Evolutionary conservation across 2,329 filamentous ascomycete species (phyloP).

Genomic region (Tricladium varicosporioides): DNA sequence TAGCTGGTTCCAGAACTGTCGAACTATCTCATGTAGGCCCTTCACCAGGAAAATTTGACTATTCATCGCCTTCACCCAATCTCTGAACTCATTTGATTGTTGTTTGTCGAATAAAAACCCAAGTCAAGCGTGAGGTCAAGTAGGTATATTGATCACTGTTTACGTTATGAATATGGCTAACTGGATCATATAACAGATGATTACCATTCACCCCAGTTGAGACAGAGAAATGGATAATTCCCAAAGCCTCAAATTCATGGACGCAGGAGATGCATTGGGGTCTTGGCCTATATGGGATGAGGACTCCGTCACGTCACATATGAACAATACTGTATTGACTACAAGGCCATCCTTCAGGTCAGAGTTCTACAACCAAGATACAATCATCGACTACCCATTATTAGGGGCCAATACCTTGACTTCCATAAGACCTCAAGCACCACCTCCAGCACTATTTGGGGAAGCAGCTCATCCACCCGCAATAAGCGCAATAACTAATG

Average conservation of each 20-base stretch:
- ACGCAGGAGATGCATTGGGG: not conserved
- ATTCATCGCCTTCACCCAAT: not conserved
- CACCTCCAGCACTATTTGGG: not conserved
- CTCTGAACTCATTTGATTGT: not conserved
- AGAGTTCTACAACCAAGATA: not conserved
- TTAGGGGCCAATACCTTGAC: not conserved
- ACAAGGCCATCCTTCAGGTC: not conserved
- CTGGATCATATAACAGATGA: not conserved
- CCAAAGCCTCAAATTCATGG: not conserved
- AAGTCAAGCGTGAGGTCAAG: not conserved
- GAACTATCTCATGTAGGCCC: not conserved
- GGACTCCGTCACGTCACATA: not conserved
- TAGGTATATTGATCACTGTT: not conserved
- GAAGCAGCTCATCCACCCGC: not conserved
- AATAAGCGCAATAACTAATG: conserved; percentile 15
- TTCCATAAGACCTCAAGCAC: not conserved
- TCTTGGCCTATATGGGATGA: not conserved
- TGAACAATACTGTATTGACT: not conserved
- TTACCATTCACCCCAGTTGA: not conserved
- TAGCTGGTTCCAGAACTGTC: not conserved
- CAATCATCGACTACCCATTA: not conserved
- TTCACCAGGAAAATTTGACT: not conserved
- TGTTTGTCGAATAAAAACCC: not conserved
- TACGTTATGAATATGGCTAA: not conserved
- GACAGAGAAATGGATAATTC: not conserved